A percentile compares a stretch with the other conserved stretches of the same genome.
phyloP scores from a whole-genome alignment of 1,284 basidiomycete genomes.

The Chondrostereum purpureum region DNA sequence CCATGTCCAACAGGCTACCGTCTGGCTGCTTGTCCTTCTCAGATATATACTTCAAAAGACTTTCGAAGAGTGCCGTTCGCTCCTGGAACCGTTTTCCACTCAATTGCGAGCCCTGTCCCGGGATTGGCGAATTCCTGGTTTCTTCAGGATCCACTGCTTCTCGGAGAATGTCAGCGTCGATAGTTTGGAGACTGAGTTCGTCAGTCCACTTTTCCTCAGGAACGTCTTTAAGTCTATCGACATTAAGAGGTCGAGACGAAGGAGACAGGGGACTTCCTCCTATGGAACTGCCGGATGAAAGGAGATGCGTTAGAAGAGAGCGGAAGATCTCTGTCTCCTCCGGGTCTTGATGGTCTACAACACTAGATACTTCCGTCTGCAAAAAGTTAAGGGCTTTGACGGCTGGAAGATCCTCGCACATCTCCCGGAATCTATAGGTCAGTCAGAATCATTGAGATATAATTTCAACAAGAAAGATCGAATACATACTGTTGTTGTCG shows the following conservation, averaged over 20 bases:
- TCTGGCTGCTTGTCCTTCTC: constrained; percentile 59
- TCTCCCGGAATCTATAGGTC: constrained; percentile 73
- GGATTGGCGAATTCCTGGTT: constrained; percentile 14
- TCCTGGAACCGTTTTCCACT: constrained; percentile 42
- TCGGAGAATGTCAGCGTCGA: constrained; percentile 19
- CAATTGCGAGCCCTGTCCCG: constrained; percentile 24
- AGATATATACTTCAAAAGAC: constrained; percentile 54
- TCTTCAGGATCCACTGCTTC: constrained; percentile 35
- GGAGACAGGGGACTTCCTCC: constrained; percentile 13
- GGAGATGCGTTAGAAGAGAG: constrained; percentile 58
- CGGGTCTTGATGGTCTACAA: constrained; percentile 60
- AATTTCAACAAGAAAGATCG: not conserved
- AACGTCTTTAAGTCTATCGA: constrained; percentile 30
- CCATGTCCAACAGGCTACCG: constrained; percentile 48
- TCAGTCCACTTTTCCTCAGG: constrained; percentile 19
- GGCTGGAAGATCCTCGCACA: constrained; percentile 59
- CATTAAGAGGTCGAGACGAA: constrained; percentile 26
- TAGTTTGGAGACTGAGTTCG: not conserved
- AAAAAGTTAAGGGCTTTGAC: constrained; percentile 68
- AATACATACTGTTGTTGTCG: constrained; percentile 62
- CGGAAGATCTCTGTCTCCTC: constrained; percentile 60
- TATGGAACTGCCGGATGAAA: constrained; percentile 30
- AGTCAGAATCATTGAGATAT: constrained; percentile 1
- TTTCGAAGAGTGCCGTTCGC: constrained; percentile 64
- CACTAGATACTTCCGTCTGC: constrained; percentile 58